Conservation (phyloP, 441 rosid genomes). For the Cnidoscolus chayamansa region DNA sequence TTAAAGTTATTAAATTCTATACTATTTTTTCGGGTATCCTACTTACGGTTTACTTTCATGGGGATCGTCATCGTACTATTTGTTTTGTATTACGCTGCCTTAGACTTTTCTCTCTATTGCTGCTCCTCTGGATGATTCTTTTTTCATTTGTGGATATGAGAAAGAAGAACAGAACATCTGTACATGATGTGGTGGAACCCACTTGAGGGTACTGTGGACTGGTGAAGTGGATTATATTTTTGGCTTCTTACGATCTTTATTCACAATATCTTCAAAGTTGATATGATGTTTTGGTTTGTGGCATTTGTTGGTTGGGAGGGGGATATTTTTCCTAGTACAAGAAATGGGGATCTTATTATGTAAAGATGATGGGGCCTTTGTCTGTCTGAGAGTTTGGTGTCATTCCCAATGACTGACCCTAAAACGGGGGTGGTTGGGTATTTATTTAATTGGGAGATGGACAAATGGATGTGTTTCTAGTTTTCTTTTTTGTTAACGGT, state of each 20-base stretch:
- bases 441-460: background rate
- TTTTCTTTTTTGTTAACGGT: background rate
- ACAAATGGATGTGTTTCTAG: background rate
- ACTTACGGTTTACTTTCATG: no score
- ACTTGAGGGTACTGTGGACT: background rate
- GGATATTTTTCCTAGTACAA: background rate
- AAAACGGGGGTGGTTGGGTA: background rate
- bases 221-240: background rate
- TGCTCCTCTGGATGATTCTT: no score
- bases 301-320: background rate
- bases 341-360: background rate
- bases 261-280: background rate
- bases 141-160: no score
- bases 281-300: background rate
- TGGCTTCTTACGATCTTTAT: conserved; percentile 9
- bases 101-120: no score
- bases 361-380: background rate
- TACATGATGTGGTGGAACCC: conserved; percentile 2
- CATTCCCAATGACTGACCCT: conserved; percentile 5
- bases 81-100: background rate
- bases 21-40: background rate
- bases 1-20: background rate
- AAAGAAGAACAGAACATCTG: background rate
- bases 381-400: background rate
- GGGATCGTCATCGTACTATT: no score